A percentile compares a stretch with the other conserved stretches of the same genome.
These are phyloP conservation scores for Pseudogymnoascus sp. DNA, from an alignment of 2,329 filamentous ascomycete genomes.

Conservation along the genomic window DNA sequence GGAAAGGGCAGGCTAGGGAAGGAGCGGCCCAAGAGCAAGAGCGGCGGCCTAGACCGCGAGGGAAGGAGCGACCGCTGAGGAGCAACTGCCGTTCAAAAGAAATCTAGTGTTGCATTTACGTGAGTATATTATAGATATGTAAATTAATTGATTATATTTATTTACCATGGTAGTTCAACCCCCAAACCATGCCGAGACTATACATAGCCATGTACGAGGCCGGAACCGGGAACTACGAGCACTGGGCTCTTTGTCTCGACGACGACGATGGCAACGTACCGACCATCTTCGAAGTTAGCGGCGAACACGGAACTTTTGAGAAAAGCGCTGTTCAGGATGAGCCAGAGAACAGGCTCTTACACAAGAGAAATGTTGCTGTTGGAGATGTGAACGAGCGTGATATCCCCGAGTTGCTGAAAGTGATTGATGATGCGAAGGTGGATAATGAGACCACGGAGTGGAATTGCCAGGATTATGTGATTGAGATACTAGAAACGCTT, in stretches of 20 bases:
- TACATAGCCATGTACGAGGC: constrained; percentile 14
- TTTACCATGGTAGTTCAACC: neutral
- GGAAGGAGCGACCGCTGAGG: neutral
- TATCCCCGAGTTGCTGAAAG: constrained; percentile 13
- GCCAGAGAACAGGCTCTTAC: neutral
- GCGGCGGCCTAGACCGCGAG: neutral
- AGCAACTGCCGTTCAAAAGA: neutral
- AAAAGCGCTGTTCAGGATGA: constrained; percentile 5
- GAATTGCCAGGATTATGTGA: constrained; percentile 15
- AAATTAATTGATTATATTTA: neutral
- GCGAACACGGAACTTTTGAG: constrained; percentile 11
- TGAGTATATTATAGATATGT: neutral
- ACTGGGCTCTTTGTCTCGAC: constrained; percentile 14
- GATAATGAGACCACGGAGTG: constrained; percentile 14
- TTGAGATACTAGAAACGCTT: constrained; percentile 15
- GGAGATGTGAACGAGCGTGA: constrained; percentile 13
- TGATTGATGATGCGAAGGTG: constrained; percentile 11
- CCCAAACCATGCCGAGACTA: constrained; percentile 9
- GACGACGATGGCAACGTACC: neutral
- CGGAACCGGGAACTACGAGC: constrained; percentile 12
- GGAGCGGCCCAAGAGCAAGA: neutral
- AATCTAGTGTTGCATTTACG: neutral
- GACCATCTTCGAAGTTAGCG: constrained; percentile 12
- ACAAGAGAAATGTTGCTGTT: constrained; percentile 10
- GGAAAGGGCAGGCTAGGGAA: neutral